Percentiles rank a stretch among this genome's conserved stretches.
These are phyloP conservation scores for Pichia cactophila DNA, from an alignment of 1,139 yeast genomes.

Conservation along the genomic window DNA sequence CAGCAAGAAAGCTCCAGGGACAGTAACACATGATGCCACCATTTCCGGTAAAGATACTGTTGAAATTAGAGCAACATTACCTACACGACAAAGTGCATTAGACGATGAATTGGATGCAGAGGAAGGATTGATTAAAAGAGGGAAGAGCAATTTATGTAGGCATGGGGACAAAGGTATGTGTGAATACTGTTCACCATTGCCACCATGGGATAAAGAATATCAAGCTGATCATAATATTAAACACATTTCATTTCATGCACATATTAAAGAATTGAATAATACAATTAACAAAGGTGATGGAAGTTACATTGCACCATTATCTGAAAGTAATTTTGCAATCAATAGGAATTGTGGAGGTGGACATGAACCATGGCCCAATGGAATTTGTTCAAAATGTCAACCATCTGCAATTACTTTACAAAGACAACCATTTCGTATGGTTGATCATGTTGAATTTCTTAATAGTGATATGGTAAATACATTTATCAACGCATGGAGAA, in stretches of 20 bases:
- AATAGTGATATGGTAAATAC: conserved; percentile 63
- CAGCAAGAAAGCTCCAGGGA: conserved; percentile 20
- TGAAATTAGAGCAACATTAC: conserved; percentile 4
- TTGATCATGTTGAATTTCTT: conserved; percentile 92
- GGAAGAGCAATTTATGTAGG: conserved; percentile 59
- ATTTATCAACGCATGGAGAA: conserved; percentile 89
- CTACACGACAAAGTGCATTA: conserved; percentile 38
- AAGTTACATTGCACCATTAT: conserved; percentile 75
- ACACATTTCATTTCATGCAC: conserved; percentile 82
- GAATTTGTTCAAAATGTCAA: conserved; percentile 96
- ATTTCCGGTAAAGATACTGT: conserved; percentile 12
- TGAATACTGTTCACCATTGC: conserved; percentile 91
- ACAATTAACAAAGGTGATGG: conserved; percentile 57
- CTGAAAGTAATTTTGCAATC: conserved; percentile 63
- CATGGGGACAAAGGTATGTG: conserved; percentile 97
- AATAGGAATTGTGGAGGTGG: conserved; percentile 64
- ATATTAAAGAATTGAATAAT: conserved; percentile 66
- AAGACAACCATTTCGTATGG: conserved; percentile 89
- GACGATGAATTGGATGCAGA: conserved; percentile 63
- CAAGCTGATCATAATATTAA: conserved; percentile 72
- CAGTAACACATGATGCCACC: conserved; percentile 9
- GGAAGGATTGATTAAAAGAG: conserved; percentile 67
- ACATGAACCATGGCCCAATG: conserved; percentile 89
- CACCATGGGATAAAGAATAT: conserved; percentile 86
- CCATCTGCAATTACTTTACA: conserved; percentile 92